Percentiles rank a stretch among this genome's conserved stretches.
These are phyloP conservation scores for Beauveria caledonica DNA, from an alignment of 2,329 filamentous ascomycete species.

Conservation along the genomic window DNA sequence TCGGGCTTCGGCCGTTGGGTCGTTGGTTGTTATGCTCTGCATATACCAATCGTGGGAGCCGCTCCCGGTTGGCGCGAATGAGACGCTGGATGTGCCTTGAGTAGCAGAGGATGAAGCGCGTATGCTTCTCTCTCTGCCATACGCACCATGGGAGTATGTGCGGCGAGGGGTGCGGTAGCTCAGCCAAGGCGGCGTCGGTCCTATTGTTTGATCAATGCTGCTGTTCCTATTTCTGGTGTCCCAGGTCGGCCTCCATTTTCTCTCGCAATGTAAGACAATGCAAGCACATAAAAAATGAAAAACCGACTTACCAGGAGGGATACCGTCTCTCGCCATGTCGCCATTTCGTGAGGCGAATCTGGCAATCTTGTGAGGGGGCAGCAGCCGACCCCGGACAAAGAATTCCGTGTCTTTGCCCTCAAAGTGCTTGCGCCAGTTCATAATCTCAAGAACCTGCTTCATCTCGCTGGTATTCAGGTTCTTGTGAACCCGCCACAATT, in stretches of 20 bases:
- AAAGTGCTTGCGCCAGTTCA: neutral
- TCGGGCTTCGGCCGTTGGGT: neutral
- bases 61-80: too few species aligned
- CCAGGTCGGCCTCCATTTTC: neutral
- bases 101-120: neutral
- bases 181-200: neutral
- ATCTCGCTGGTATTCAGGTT: neutral
- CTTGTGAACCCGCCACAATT: neutral
- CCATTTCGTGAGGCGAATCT: neutral
- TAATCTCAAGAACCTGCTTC: neutral
- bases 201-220: neutral
- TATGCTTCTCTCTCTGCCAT: neutral
- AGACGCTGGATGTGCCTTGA: too few species aligned
- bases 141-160: neutral
- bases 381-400: neutral
- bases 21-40: neutral
- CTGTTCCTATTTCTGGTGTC: neutral
- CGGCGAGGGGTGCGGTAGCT: neutral
- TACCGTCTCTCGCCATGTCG: neutral
- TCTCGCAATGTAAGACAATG: neutral
- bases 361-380: neutral
- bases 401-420: neutral
- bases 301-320: neutral
- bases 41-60: too few species aligned
- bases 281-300: neutral